Evolutionary conservation across 2,329 filamentous ascomycete species (phyloP), one percentile per base, ranked within the genome.

Genomic region (Pyrenophora tritici-repentis): DNA sequence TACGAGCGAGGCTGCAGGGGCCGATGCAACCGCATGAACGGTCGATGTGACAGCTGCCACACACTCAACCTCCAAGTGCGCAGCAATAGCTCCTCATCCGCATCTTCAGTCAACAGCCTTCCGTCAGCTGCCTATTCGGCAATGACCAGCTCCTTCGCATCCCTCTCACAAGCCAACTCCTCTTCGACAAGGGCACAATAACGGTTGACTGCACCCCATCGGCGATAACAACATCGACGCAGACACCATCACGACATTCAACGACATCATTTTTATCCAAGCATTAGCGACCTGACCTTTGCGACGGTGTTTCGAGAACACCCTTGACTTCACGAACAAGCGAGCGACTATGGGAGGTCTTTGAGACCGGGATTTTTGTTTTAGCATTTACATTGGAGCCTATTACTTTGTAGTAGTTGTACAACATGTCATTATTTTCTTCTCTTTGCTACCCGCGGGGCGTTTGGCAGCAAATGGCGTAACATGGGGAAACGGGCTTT

Each of bases 1-100:
- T 76, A 76, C 70, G 73, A 76, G 56, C 73, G 73, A 24, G 73
- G 73, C 60, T 76, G 73, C 71, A 71, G 73, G 38, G 73, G 73
- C 46, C 73, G 73, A 49, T 74, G 70, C 71, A 76, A 75, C 55
- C 44, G 55, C 37, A 59, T 65, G 44, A 63, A 65, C 47, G 73
- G 67, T 45, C 72, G 73, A 29, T 76, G 73, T 56, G 63, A 69
- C 13, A 70, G 61, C 50, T 75, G 73, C 58, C 63, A 75, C 50
- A 69, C 68, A 12, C 73, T 75, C 68, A 75, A 75, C 53, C 66
- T 75, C 13, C 67, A 72, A 55, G 53, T 62, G 34, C 71, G 71
- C 42, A 64, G 65, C 16, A 66, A 62, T 45, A 71, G 56, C 46
- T 55, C 70, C 16, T 72, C 70, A 8, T 72, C 70, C 3, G 55